phyloP scores from a whole-genome alignment of 345 rosid species.

The Salix caprea region DNA sequence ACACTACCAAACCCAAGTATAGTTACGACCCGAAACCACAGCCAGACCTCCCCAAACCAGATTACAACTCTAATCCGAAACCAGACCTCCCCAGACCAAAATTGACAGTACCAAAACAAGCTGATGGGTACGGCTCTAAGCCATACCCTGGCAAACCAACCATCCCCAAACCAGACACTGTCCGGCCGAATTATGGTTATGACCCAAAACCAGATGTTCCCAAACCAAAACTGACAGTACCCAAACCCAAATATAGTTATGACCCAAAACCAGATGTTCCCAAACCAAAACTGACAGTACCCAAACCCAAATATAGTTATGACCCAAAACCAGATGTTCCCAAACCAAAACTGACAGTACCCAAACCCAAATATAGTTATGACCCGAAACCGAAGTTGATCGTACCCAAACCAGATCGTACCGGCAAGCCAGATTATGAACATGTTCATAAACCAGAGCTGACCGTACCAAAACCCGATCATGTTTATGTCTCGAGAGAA shows the following conservation, averaged over 20 bases:
- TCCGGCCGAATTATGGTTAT: neutral
- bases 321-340: neutral
- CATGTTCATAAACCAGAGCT: neutral
- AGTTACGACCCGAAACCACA: neutral
- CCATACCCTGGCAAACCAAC: neutral
- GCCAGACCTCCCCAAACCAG: neutral
- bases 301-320: neutral
- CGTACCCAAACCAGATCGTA: neutral
- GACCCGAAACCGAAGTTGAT: neutral
- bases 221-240: neutral
- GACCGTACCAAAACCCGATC: neutral
- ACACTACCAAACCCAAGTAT: neutral
- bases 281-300: neutral
- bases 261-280: neutral
- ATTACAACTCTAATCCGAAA: neutral
- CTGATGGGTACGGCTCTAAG: neutral
- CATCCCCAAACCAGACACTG: neutral
- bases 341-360: neutral
- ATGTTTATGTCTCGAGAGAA: neutral
- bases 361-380: neutral
- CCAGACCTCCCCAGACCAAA: neutral
- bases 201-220: neutral
- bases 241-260: neutral
- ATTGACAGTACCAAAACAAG: neutral
- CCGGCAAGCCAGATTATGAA: neutral